Evolutionary conservation across 2,329 filamentous ascomycete genomes (phyloP).

Genomic region (Fonsecaea nubica): DNA sequence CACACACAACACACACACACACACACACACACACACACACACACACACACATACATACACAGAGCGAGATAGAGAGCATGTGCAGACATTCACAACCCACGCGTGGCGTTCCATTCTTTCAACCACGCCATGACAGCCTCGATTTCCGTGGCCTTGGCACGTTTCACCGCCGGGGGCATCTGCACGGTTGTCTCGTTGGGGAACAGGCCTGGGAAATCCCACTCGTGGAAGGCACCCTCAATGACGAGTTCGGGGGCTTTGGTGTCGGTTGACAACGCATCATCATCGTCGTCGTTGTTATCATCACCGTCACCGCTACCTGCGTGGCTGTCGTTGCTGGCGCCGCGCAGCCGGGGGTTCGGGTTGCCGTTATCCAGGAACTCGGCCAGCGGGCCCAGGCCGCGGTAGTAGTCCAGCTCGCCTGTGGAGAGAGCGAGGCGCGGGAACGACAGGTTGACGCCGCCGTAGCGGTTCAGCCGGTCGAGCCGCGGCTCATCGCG

Average conservation of each 20-base stretch:
- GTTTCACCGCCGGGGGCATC: slow-evolving; percentile 13
- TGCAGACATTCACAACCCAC: not conserved
- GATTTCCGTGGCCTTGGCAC: slow-evolving; percentile 20
- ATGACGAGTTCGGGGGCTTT: slow-evolving; percentile 77
- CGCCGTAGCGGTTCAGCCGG: slow-evolving; percentile 77
- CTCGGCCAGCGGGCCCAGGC: slow-evolving; percentile 70
- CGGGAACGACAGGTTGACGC: slow-evolving; percentile 72
- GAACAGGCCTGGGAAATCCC: slow-evolving; percentile 57
- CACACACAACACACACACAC: too few species aligned
- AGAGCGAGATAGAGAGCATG: too few species aligned
- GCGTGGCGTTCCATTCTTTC: slow-evolving; percentile 21
- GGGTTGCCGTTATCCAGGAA: slow-evolving; percentile 8
- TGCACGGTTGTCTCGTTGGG: slow-evolving; percentile 11
- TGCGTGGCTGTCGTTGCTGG: slow-evolving; percentile 51
- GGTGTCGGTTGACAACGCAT: slow-evolving; percentile 42
- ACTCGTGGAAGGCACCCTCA: slow-evolving; percentile 75
- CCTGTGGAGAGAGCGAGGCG: slow-evolving; percentile 80
- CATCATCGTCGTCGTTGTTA: not conserved
- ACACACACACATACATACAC: too few species aligned
- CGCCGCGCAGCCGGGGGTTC: not conserved
- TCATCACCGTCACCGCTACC: not conserved
- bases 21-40: too few species aligned
- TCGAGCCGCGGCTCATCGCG: slow-evolving; percentile 66
- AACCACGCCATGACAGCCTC: slow-evolving; percentile 24
- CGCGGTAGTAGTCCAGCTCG: slow-evolving; percentile 78